These are phyloP conservation scores for Trichosporon coremiiforme DNA, from an alignment of 1,284 basidiomycete genomes.

Conservation along the genomic window DNA sequence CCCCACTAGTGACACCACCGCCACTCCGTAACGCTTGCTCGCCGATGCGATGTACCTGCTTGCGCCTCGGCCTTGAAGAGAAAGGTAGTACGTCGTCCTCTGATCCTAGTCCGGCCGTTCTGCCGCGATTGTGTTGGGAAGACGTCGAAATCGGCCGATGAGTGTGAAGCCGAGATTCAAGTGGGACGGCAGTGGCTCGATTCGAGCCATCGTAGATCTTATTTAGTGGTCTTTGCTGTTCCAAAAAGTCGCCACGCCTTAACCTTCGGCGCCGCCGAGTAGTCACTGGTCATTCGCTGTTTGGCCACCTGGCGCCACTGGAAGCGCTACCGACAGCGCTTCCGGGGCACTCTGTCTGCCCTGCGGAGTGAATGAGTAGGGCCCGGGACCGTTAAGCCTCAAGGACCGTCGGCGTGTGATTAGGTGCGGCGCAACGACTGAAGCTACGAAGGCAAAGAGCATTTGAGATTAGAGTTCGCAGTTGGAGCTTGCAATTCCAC, in stretches of 20 bases:
- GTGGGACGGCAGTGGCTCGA: neutral
- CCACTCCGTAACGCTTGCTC: slow-evolving; percentile 4
- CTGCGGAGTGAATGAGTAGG: neutral
- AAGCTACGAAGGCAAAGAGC: neutral
- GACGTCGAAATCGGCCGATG: neutral
- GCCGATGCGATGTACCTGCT: neutral
- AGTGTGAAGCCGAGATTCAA: too few relatives aligned
- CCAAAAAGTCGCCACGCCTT: neutral
- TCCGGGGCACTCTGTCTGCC: neutral
- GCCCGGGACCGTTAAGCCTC: neutral
- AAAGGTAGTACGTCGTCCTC: neutral
- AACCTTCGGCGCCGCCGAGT: neutral
- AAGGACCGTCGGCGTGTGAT: neutral
- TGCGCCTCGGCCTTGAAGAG: neutral
- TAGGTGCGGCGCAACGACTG: neutral
- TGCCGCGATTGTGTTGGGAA: neutral
- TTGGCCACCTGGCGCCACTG: neutral
- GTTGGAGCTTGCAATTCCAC: neutral
- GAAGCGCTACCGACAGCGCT: neutral
- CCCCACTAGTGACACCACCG: neutral
- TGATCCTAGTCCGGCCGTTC: too few relatives aligned
- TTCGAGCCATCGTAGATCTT: neutral
- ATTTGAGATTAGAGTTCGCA: neutral
- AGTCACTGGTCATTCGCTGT: neutral
- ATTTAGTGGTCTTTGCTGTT: neutral